Conservation (phyloP, 176 grass and related monocot species). For the Lolium perenne region DNA sequence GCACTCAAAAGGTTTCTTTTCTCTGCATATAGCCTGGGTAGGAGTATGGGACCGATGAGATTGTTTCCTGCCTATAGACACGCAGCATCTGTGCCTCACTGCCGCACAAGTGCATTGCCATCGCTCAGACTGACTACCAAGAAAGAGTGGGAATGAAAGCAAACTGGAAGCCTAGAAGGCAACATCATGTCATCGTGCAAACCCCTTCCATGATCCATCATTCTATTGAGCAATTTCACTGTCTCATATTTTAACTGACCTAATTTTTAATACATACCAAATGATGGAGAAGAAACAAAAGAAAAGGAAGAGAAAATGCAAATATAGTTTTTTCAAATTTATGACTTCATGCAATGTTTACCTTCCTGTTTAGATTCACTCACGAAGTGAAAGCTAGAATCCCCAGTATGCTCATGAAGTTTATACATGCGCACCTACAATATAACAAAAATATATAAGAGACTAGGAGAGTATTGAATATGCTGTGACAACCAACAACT, state of each 20-base stretch:
- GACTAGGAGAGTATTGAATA: conserved; percentile 12
- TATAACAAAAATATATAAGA: conserved; percentile 32
- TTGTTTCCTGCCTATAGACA: conserved; percentile 5
- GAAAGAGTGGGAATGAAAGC: conserved; percentile 29
- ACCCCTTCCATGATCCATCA: neutral
- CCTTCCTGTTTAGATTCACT: conserved; percentile 82
- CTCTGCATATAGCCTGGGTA: conserved; percentile 10
- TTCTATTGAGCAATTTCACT: conserved; percentile 8
- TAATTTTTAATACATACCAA: neutral
- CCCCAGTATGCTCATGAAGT: conserved; percentile 68
- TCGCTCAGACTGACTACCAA: conserved; percentile 17
- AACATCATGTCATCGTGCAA: conserved; percentile 33
- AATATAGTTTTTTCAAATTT: conserved; percentile 16
- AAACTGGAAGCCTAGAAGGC: conserved; percentile 11
- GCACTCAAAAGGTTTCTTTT: neutral
- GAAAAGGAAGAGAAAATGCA: neutral
- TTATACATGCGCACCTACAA: conserved; percentile 86
- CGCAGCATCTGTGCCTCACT: neutral
- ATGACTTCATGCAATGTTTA: conserved; percentile 54
- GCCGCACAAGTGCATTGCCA: conserved; percentile 8
- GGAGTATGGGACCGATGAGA: neutral
- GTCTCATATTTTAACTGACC: conserved; percentile 2
- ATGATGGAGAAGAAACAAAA: conserved; percentile 23
- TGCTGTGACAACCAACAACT: conserved; percentile 28
- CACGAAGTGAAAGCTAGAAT: conserved; percentile 81